Evolutionary conservation across 305 asterid genomes (phyloP).

Genomic region (Fraxinus sp.): DNA sequence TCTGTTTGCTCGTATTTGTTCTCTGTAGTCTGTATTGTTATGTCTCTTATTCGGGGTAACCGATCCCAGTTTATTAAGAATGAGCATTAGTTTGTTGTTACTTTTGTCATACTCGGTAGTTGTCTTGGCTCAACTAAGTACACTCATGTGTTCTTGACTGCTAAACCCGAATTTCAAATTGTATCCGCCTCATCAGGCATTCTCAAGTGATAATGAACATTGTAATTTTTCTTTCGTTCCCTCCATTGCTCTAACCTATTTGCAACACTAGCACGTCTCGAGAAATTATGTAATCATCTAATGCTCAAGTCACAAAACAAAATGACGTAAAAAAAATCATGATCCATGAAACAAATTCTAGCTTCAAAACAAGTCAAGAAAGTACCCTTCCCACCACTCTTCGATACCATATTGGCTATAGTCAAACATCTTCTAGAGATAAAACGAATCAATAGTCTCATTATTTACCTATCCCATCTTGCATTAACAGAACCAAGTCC

Average conservation of each 20-base stretch:
- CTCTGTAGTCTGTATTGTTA: not conserved
- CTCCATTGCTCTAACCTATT: not conserved
- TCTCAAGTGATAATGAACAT: not conserved
- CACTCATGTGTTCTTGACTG: not conserved
- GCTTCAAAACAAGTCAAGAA: slow-evolving; percentile 2
- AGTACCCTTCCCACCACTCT: not conserved
- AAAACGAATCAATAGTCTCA: not conserved
- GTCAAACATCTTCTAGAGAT: not conserved
- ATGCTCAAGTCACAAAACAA: not conserved
- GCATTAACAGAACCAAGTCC: not conserved
- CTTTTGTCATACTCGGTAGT: not conserved
- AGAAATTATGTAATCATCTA: not conserved
- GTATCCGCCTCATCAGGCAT: not conserved
- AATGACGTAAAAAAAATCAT: not conserved
- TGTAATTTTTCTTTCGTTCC: not conserved
- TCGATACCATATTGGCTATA: not conserved
- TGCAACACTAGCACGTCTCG: not conserved
- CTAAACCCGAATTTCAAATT: not conserved
- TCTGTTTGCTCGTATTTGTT: not conserved
- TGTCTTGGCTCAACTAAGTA: not conserved
- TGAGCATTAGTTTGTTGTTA: not conserved
- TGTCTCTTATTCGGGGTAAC: not conserved
- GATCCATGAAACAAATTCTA: not conserved
- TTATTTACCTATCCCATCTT: not conserved
- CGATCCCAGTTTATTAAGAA: not conserved